Conservation (phyloP, 2,329 filamentous ascomycete genomes). For the Aspergillus uvarum region DNA sequence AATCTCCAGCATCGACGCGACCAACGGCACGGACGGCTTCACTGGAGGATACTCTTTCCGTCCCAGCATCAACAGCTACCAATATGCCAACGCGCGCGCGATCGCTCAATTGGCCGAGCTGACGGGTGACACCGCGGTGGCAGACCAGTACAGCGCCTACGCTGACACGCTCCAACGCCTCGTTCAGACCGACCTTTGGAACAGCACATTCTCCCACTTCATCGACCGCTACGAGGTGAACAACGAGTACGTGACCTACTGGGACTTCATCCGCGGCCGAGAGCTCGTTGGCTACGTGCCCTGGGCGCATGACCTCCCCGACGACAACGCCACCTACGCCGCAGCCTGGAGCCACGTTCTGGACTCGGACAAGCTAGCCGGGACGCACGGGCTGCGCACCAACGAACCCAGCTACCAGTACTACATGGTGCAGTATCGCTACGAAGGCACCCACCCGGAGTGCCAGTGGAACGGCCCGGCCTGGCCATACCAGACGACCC, state of each 20-base stretch:
- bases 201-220: conserved; percentile 46
- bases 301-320: conserved; percentile 46
- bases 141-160: conserved; percentile 25
- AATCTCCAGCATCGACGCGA: conserved; percentile 46
- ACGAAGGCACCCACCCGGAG: conserved; percentile 36
- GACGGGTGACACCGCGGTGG: conserved; percentile 22
- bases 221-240: conserved; percentile 44
- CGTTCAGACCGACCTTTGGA: conserved; percentile 46
- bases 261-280: conserved; percentile 42
- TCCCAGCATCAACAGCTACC: conserved; percentile 48
- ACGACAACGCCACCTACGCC: conserved; percentile 39
- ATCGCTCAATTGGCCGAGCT: conserved; percentile 43
- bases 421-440: conserved; percentile 41
- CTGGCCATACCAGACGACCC: conserved; percentile 48
- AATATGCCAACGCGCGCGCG: conserved; percentile 46
- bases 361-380: conserved; percentile 35
- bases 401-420: conserved; percentile 48
- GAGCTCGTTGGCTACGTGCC: conserved; percentile 47
- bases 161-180: conserved; percentile 38
- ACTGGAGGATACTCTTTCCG: conserved; percentile 43
- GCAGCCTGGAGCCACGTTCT: conserved; percentile 29
- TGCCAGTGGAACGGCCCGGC: conserved; percentile 50
- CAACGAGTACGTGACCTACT: conserved; percentile 39
- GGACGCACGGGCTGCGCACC: conserved; percentile 41
- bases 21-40: conserved; percentile 39